Conservation (phyloP, 768 basidiomycete species). For the Pisolithus albus region DNA sequence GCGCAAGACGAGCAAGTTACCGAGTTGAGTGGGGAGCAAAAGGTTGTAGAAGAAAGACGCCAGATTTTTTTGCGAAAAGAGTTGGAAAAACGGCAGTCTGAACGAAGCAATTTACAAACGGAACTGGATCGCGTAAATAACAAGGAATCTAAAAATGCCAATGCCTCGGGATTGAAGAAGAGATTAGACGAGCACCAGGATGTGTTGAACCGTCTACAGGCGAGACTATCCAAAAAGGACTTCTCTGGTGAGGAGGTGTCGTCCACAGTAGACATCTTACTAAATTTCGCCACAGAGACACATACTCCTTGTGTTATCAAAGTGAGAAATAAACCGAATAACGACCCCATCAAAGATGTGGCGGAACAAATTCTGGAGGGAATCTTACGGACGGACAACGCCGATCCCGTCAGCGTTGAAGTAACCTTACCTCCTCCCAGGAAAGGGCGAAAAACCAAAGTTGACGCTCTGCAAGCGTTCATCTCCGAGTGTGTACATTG, state of each 20-base stretch:
- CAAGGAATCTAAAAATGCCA: not conserved
- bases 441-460: not conserved
- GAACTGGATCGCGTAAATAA: not conserved
- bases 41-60: constrained; percentile 16
- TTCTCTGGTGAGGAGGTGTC: constrained; percentile 13
- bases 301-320: not conserved
- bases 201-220: constrained; percentile 4
- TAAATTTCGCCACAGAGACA: constrained; percentile 10
- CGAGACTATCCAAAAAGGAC: constrained; percentile 13
- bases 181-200: constrained; percentile 14
- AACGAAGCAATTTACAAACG: not conserved
- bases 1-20: constrained; percentile 15
- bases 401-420: constrained; percentile 13
- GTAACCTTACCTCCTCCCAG: not conserved
- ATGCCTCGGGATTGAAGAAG: constrained; percentile 6
- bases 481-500: constrained; percentile 11
- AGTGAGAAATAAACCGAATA: not conserved
- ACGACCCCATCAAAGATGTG: constrained; percentile 3
- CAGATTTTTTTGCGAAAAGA: constrained; percentile 13
- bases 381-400: constrained; percentile 12
- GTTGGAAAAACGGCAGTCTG: constrained; percentile 10
- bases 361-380: constrained; percentile 7
- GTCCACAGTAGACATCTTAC: not conserved
- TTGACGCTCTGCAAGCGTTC: constrained; percentile 9
- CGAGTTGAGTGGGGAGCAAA: constrained; percentile 18